Evolutionary conservation across 2,329 filamentous ascomycete genomes (phyloP), one percentile per base, ranked within the genome.

Genomic region (Epichloe sylvatica): DNA sequence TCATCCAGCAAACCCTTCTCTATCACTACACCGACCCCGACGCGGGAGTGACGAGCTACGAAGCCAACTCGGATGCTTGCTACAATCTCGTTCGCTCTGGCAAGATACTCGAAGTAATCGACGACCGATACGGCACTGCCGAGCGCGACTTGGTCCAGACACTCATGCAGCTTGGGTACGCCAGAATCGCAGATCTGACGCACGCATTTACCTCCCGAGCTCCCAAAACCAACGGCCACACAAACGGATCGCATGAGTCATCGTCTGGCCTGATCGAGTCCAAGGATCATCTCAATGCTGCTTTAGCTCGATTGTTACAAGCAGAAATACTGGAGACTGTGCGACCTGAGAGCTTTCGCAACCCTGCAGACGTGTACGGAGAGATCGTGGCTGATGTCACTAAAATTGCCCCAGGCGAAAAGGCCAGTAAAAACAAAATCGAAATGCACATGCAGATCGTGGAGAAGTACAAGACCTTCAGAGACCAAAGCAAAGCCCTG

Each of bases 1-100:
- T 97, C 55, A 78, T 94, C 40, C 91, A 97, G 63, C 86, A 95
- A 63, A 88, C 90, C 61, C 78, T 97, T 45, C 73, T 94, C 54
- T 87, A 81, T 64, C 84, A 90, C 65, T 76, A 81, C 55, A 78
- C 80, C 56, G 76, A 81, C 52, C 63, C 73, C 50, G 77, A 83
- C 50, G 75, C 78, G 41, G 76, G 75, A 43, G 64, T 74, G 46
- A 84, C 85, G 23, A 81, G 80, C 62, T 98, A 97, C 68, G 86
- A 95, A 64, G 85, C 88, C 51, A 89, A 96, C 59, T 73, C 82
- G 62, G 73, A 81, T 56, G 80, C 83, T 53, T 86, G 88, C 55
- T 97, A 97, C 67, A 83, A 83, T 57, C 74, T 96, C 41, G 73
- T 90, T 37, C 84, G 92, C 51, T 78, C 80, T 4, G 89, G 88